Base-by-base conservation (phyloP, 371 early-diverging fungal genomes). In the Mucor piriformis region DNA sequence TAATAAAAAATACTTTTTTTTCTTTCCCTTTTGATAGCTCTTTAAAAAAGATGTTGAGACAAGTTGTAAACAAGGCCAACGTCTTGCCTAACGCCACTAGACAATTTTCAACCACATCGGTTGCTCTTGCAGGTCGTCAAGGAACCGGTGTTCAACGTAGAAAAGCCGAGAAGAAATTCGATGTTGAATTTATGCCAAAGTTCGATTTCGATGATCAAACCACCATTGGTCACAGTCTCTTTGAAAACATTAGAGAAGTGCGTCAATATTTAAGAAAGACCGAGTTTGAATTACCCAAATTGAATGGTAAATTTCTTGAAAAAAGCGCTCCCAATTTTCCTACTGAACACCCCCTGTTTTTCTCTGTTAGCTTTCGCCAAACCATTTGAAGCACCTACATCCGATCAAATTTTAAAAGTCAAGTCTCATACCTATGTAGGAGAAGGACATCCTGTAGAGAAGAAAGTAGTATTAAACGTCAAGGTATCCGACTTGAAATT, bases 201-300 rank as follows among this genome's bases (percentile, higher is more conserved):
- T 85, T 83, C 62, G 59, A 74, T 20, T 85, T 85, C 56, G 83
- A 85, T 61, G 85, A 85, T 62, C 83, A 82, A 47, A 76, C 85
- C 21, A 81, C 83, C 32, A 66, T 76, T 42, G 88, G 86, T 55
- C 79, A 85, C 63, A 76, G 78, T 21, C 66, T 72, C 12, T 73
- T 86, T 65, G 79, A 81, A 37, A 76, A 82, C 48, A 83, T 83
- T 60, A 74, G 82, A 23, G 79, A 83, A 35, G 81, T 88, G 43
- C 80, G 88, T 34, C 70, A 83, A 56, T 87, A 87, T 67, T 77
- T 88, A 44, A 73, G 86, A 53, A 86, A 84, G 64, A 76, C 82
- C 35, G 74, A 85, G 57, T 83, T 80, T 56, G 88, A 88, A 59
- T 60, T 88, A 15, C 88, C 88, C 18, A 81, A 83, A 63, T 72